Evolutionary conservation across 2,329 filamentous ascomycete genomes (phyloP).

Genomic region (Chrysoporthe austroafricana): DNA sequence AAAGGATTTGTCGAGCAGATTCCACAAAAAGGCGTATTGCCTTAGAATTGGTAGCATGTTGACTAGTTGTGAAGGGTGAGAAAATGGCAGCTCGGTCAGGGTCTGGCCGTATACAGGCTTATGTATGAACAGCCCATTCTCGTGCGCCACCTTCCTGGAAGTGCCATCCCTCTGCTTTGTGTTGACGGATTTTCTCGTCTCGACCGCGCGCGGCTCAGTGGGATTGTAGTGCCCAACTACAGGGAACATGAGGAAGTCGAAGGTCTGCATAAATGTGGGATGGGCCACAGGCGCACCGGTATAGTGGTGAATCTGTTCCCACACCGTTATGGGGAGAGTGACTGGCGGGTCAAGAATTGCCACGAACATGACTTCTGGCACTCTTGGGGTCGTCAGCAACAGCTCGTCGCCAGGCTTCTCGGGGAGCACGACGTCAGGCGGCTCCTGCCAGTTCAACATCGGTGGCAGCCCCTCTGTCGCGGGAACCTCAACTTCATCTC

Average conservation of each 20-base stretch:
- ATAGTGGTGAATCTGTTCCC: constrained; percentile 63
- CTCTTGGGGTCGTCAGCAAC: constrained; percentile 52
- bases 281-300: constrained; percentile 52
- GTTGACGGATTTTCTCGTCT: constrained; percentile 51
- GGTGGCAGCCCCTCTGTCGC: constrained; percentile 43
- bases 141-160: constrained; percentile 45
- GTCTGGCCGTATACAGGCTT: constrained; percentile 73
- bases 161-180: constrained; percentile 42
- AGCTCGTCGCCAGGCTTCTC: constrained; percentile 54
- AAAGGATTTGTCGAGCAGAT: constrained; percentile 66
- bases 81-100: constrained; percentile 72
- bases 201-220: constrained; percentile 61
- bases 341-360: constrained; percentile 76
- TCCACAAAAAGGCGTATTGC: constrained; percentile 74
- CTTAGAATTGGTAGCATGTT: constrained; percentile 73
- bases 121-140: constrained; percentile 69
- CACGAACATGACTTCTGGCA: constrained; percentile 75
- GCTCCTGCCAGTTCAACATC: constrained; percentile 73
- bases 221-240: constrained; percentile 55
- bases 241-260: constrained; percentile 63
- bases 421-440: constrained; percentile 64
- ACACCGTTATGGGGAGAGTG: constrained; percentile 67
- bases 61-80: constrained; percentile 76
- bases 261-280: constrained; percentile 52
- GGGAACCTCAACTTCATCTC: constrained; percentile 60